A percentile compares a stretch with the other conserved stretches of the same genome.
Evolutionary conservation across 2,329 filamentous ascomycete genomes (phyloP).

Genomic region (Exophiala xenobiotica): DNA sequence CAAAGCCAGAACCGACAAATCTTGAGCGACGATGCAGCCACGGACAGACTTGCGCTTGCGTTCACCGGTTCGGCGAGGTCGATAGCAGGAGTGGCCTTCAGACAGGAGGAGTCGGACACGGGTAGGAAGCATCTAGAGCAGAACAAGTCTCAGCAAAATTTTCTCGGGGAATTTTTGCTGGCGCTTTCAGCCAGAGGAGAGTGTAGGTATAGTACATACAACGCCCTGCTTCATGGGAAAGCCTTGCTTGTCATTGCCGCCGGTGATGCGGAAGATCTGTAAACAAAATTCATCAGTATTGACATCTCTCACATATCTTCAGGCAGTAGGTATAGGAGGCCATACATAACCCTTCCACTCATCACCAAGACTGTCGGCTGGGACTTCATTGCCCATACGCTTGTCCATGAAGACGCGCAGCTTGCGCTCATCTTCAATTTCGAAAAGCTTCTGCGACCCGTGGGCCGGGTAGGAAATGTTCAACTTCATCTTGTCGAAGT

Average conservation of each 20-base stretch:
- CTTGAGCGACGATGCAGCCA: slow-evolving; percentile 96
- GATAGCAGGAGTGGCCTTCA: slow-evolving; percentile 99
- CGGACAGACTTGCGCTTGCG: slow-evolving; percentile 99
- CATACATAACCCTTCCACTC: slow-evolving; percentile 99
- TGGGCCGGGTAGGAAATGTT: slow-evolving; percentile 93
- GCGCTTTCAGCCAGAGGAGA: slow-evolving; percentile 29
- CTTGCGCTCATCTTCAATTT: slow-evolving; percentile 99
- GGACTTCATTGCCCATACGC: slow-evolving; percentile 73
- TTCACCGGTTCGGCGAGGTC: slow-evolving; percentile 94
- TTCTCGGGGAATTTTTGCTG: slow-evolving; percentile 21
- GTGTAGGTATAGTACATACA: slow-evolving; percentile 43
- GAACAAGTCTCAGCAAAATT: slow-evolving; percentile 31
- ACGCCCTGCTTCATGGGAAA: slow-evolving; percentile 99
- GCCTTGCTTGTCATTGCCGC: slow-evolving; percentile 99
- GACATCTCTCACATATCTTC: neutral
- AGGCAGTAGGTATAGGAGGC: slow-evolving; percentile 32
- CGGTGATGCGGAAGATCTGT: slow-evolving; percentile 66
- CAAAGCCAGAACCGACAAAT: slow-evolving; percentile 92
- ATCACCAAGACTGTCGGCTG: slow-evolving; percentile 91
- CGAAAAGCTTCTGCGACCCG: slow-evolving; percentile 99
- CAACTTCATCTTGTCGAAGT: slow-evolving; percentile 62
- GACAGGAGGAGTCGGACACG: slow-evolving; percentile 96
- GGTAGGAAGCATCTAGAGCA: slow-evolving; percentile 75
- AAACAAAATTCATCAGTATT: slow-evolving; percentile 19
- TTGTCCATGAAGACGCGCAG: slow-evolving; percentile 98